These are phyloP conservation scores for Hypholoma fasciculare DNA, from an alignment of 768 basidiomycete genomes.

Conservation along the genomic window DNA sequence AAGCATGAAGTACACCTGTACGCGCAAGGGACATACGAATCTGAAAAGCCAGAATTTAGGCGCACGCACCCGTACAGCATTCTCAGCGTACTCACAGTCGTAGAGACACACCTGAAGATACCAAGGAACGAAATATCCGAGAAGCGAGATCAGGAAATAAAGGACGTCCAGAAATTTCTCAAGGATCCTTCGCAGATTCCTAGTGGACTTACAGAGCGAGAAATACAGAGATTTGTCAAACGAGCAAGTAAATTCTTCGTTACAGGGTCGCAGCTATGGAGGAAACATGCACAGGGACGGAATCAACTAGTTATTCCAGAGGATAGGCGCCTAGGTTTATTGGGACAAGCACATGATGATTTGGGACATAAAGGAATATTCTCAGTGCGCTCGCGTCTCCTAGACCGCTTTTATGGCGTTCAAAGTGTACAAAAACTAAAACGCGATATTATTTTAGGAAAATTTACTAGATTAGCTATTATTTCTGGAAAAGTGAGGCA, in stretches of 20 bases:
- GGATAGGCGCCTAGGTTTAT: slow-evolving; percentile 7
- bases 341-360: slow-evolving; percentile 23
- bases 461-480: no score
- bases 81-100: not conserved
- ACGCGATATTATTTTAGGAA: no score
- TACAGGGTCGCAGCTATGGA: slow-evolving; percentile 14
- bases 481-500: no score
- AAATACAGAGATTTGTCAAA: not conserved
- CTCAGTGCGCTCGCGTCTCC: slow-evolving; percentile 13
- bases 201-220: not conserved
- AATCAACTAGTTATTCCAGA: slow-evolving; percentile 21
- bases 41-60: not conserved
- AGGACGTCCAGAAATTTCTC: slow-evolving; percentile 1
- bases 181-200: not conserved
- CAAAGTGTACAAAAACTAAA: no score
- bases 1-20: not conserved
- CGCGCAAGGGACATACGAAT: not conserved
- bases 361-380: slow-evolving; percentile 30
- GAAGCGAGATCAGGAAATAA: not conserved
- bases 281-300: slow-evolving; percentile 12
- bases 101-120: not conserved
- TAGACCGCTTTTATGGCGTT: slow-evolving; percentile 13
- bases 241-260: slow-evolving; percentile 23
- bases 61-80: not conserved
- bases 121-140: not conserved